A percentile compares a stretch with the other conserved stretches of the same genome.
These are phyloP conservation scores for Fusarium anthophilum DNA, from an alignment of 2,329 filamentous ascomycete genomes.

Conservation along the genomic window DNA sequence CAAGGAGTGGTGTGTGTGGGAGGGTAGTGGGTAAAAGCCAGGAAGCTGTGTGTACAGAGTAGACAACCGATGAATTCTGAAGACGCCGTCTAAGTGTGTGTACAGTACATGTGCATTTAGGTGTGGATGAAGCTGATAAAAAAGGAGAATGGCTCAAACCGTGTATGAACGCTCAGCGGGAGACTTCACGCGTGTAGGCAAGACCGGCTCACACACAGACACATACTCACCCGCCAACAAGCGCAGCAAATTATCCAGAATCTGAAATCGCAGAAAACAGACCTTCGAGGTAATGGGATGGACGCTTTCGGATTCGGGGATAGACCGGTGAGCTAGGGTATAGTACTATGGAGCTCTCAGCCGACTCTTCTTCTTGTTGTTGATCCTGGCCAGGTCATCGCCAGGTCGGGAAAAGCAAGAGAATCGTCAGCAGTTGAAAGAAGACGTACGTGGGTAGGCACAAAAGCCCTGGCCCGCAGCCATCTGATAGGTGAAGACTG, in stretches of 20 bases:
- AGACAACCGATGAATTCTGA: constrained; percentile 37
- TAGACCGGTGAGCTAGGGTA: constrained; percentile 38
- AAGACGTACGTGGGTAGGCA: constrained; percentile 25
- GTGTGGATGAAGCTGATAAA: constrained; percentile 39
- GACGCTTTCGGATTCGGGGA: constrained; percentile 28
- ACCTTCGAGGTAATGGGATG: constrained; percentile 14
- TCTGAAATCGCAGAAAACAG: constrained; percentile 5
- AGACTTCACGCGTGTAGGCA: constrained; percentile 21
- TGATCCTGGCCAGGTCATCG: constrained; percentile 37
- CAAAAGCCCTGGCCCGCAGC: constrained; percentile 19
- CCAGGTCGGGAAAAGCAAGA: constrained; percentile 37
- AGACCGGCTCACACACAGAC: constrained; percentile 20
- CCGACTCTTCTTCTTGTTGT: constrained; percentile 32
- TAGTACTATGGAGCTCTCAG: constrained; percentile 37
- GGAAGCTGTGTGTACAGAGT: neutral
- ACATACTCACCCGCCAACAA: constrained; percentile 24
- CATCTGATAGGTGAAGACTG: constrained; percentile 35
- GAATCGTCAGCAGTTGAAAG: constrained; percentile 37
- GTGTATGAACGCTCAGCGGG: constrained; percentile 33
- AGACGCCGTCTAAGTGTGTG: constrained; percentile 25
- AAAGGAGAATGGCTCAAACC: constrained; percentile 34
- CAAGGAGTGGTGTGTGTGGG: constrained; percentile 35
- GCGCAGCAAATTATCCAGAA: constrained; percentile 25
- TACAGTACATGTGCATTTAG: constrained; percentile 20
- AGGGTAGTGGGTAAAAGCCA: constrained; percentile 35